Percentiles rank a stretch among this genome's conserved stretches.
Evolutionary conservation across 2,329 filamentous ascomycete species (phyloP).

Genomic region (Colletotrichum sp.): DNA sequence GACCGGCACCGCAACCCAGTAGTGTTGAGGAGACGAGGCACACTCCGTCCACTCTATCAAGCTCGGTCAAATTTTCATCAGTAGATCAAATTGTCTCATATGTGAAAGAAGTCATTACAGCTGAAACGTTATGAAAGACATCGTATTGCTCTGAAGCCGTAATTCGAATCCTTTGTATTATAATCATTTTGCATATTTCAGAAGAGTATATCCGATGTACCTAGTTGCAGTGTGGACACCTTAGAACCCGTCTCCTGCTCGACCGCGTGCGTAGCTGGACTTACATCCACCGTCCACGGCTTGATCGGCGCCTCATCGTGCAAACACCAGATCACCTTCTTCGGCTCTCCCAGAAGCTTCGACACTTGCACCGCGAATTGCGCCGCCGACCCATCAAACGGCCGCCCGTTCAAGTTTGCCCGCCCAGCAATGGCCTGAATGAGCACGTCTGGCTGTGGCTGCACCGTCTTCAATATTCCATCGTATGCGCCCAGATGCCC

Average conservation of each 20-base stretch:
- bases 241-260: background rate
- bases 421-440: conserved; percentile 27
- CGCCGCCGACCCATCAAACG: conserved; percentile 1
- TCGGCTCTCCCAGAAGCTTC: background rate
- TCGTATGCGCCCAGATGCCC: conserved; percentile 27
- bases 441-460: conserved; percentile 27
- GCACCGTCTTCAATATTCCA: conserved; percentile 21
- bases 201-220: background rate
- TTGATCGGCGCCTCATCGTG: conserved; percentile 3
- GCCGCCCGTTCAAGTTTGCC: conserved; percentile 21
- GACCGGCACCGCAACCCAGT: background rate
- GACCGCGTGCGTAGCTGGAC: background rate
- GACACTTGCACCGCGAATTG: background rate
- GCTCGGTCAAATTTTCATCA: too few relatives aligned
- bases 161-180: too few relatives aligned
- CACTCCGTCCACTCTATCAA: background rate
- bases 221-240: background rate
- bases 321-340: conserved; percentile 1
- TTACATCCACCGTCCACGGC: background rate
- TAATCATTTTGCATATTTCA: background rate
- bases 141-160: too few relatives aligned
- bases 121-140: too few relatives aligned
- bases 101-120: background rate
- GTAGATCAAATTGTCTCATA: background rate
- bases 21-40: background rate